phyloP scores from a whole-genome alignment of 176 grass and related monocot genomes.

The Olyra latifolia region DNA sequence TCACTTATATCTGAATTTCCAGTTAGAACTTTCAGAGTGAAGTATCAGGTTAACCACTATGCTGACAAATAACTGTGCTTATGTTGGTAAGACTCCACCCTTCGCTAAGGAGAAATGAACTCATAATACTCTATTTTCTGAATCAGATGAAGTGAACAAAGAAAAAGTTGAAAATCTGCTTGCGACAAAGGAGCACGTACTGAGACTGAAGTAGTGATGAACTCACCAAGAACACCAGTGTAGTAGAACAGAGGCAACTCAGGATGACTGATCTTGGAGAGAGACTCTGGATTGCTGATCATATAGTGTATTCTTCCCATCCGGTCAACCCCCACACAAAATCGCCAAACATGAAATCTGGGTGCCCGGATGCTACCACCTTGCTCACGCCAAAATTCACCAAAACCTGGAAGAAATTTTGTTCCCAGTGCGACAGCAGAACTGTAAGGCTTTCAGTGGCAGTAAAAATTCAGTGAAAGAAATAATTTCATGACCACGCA shows the following conservation, averaged over 20 bases:
- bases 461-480: not conserved
- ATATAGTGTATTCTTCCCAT: constrained; percentile 77
- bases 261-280: constrained; percentile 58
- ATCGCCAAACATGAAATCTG: constrained; percentile 49
- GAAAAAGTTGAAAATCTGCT: not conserved
- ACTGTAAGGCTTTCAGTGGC: not conserved
- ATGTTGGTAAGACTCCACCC: too few relatives aligned
- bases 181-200: not conserved
- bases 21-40: too few relatives aligned
- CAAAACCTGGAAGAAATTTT: not conserved
- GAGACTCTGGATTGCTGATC: constrained; percentile 34
- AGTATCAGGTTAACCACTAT: too few relatives aligned
- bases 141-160: too few relatives aligned
- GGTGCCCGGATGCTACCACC: constrained; percentile 57
- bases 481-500: too few relatives aligned
- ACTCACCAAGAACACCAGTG: constrained; percentile 63
- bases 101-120: not conserved
- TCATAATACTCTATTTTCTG: too few relatives aligned
- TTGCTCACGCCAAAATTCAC: constrained; percentile 39
- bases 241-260: constrained; percentile 73
- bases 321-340: constrained; percentile 53
- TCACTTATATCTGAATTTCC: too few relatives aligned
- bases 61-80: too few relatives aligned
- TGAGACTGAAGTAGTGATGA: too few relatives aligned
- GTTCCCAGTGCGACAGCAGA: not conserved